A percentile compares a stretch with the other conserved stretches of the same genome.
Conservation (phyloP, 2,329 filamentous ascomycete species). For the Verticillium isaacii region DNA sequence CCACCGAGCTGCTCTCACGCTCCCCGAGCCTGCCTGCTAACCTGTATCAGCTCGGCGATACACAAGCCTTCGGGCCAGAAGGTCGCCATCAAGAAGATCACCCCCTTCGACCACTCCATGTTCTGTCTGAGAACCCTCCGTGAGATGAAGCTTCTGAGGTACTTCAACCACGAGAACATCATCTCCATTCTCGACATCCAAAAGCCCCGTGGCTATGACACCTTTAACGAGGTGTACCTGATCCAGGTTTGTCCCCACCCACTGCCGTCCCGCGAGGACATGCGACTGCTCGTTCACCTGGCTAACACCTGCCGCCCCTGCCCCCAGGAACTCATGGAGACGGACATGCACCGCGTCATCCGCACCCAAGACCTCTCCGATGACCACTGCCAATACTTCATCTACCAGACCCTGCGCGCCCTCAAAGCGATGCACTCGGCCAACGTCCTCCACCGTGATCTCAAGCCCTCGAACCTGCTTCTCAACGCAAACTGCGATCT, state of each 20-base stretch:
- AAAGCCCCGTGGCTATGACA: conserved; percentile 93
- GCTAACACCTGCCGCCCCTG: conserved; percentile 11
- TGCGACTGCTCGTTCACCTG: neutral
- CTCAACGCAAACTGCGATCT: conserved; percentile 98
- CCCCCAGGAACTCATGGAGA: conserved; percentile 91
- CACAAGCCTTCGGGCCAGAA: conserved; percentile 98
- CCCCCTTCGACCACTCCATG: conserved; percentile 98
- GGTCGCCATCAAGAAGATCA: conserved; percentile 99
- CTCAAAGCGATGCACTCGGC: conserved; percentile 99
- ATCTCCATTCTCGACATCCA: conserved; percentile 99
- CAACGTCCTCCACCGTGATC: conserved; percentile 93
- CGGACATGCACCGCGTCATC: conserved; percentile 98
- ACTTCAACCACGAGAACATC: conserved; percentile 99
- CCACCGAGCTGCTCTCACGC: neutral
- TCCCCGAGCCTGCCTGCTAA: conserved; percentile 6
- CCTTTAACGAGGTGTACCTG: conserved; percentile 95
- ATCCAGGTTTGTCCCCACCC: conserved; percentile 66
- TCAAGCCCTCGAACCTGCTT: conserved; percentile 95
- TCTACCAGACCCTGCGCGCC: conserved; percentile 96
- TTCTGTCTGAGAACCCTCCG: conserved; percentile 94
- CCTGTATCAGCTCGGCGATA: conserved; percentile 72
- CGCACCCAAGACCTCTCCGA: conserved; percentile 97
- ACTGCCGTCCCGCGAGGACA: neutral
- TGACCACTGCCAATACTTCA: conserved; percentile 99
- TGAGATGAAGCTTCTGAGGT: conserved; percentile 97